Conservation (phyloP, 2,329 filamentous ascomycete species). For the Aspergillus fumigatiaffinis region DNA sequence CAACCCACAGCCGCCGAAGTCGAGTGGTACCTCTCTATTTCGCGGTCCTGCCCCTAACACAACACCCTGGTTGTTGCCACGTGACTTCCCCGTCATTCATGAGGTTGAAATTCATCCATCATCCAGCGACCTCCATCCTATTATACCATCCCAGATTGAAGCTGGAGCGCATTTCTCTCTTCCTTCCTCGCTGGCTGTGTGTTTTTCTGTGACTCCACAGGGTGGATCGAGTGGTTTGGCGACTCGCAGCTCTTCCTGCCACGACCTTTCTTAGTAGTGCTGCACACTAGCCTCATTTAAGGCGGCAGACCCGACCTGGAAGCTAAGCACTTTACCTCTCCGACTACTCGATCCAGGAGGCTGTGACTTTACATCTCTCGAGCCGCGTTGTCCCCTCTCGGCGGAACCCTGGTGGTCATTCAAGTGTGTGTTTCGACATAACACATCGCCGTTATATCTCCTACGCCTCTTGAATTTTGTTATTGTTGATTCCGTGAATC, state of each 20-base stretch:
- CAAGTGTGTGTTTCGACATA: constrained; percentile 7
- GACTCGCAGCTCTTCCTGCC: constrained; percentile 2
- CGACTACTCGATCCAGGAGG: constrained; percentile 23
- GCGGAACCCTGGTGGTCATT: constrained; percentile 23
- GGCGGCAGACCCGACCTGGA: constrained; percentile 23
- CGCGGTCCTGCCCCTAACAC: not conserved
- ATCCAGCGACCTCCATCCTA: constrained; percentile 22
- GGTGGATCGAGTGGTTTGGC: constrained; percentile 5
- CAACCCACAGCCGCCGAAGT: not conserved
- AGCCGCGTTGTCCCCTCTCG: constrained; percentile 13
- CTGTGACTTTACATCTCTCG: constrained; percentile 14
- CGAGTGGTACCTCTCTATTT: not conserved
- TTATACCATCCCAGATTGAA: not conserved
- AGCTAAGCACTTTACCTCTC: constrained; percentile 18
- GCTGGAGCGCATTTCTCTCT: constrained; percentile 8
- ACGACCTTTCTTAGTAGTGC: constrained; percentile 17
- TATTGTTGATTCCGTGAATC: constrained; percentile 8
- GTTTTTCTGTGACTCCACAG: constrained; percentile 4
- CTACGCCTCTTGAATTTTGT: constrained; percentile 5
- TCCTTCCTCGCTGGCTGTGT: constrained; percentile 3
- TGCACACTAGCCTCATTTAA: constrained; percentile 22
- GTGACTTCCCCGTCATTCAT: not conserved
- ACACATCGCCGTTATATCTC: constrained; percentile 6
- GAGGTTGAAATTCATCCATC: not conserved
- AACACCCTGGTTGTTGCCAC: constrained; percentile 1